These are phyloP conservation scores for Ustilago shanxiensis DNA, from an alignment of 1,284 basidiomycete species.

Conservation along the genomic window DNA sequence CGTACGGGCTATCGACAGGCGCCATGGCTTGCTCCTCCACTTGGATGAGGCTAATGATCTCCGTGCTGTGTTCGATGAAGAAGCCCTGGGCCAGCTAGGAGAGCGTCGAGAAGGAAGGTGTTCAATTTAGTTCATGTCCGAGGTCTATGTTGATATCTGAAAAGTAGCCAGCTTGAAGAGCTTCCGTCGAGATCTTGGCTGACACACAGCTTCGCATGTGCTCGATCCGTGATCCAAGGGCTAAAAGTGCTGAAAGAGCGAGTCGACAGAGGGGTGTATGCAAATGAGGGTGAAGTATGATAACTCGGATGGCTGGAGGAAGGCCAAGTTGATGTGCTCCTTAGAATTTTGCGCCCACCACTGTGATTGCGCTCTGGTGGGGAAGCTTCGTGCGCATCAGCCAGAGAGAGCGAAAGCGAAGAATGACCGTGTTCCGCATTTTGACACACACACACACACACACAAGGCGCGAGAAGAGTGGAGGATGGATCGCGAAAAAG, in stretches of 20 bases:
- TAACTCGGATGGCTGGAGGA: neutral
- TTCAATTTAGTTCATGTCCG: slow-evolving; percentile 6
- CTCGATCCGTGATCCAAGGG: neutral
- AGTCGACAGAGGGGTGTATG: too few relatives aligned
- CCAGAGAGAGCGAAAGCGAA: neutral
- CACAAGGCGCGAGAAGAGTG: neutral
- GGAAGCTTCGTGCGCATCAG: neutral
- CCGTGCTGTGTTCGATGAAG: too few relatives aligned
- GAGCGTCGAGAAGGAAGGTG: neutral
- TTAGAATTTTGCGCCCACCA: slow-evolving; percentile 4
- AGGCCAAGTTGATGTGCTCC: neutral
- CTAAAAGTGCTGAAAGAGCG: neutral
- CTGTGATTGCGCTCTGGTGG: slow-evolving; percentile 3
- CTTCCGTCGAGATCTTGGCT: too few relatives aligned
- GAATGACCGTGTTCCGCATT: slow-evolving; percentile 7
- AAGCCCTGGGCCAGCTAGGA: too few relatives aligned
- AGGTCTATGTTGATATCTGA: neutral
- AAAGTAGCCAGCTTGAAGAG: neutral
- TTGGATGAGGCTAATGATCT: too few relatives aligned
- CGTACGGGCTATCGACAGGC: slow-evolving; percentile 3
- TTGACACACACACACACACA: too few relatives aligned
- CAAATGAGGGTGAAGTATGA: too few relatives aligned
- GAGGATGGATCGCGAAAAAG: neutral
- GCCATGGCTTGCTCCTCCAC: slow-evolving; percentile 10
- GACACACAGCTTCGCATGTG: too few relatives aligned